phyloP scores from a whole-genome alignment of 2,329 filamentous ascomycete genomes.

The Daldinia sp. region DNA sequence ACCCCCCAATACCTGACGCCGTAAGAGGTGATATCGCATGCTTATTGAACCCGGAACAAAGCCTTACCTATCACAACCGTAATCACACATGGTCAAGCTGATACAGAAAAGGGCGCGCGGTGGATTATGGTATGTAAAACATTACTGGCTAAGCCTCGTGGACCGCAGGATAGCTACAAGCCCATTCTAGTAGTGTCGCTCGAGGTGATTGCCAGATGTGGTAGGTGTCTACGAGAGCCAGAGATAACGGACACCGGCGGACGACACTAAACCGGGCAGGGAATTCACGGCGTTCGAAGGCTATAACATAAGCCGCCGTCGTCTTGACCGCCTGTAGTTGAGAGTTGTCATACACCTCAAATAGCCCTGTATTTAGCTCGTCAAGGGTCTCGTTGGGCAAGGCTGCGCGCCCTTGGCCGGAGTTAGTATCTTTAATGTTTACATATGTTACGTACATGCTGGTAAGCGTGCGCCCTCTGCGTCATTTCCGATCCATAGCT shows the following conservation, averaged over 20 bases:
- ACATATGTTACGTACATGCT: background rate
- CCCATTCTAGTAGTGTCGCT: slow-evolving; percentile 17
- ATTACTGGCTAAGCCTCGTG: slow-evolving; percentile 17
- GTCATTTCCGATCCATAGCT: slow-evolving; percentile 3
- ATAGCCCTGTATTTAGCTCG: background rate
- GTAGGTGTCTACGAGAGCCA: slow-evolving; percentile 26
- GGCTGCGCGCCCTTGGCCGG: slow-evolving; percentile 17
- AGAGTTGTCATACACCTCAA: background rate
- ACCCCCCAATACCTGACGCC: background rate
- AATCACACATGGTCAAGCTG: background rate
- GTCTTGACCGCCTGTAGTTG: slow-evolving; percentile 15
- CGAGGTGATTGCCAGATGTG: slow-evolving; percentile 22
- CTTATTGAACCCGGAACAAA: slow-evolving; percentile 2
- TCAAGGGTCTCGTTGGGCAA: slow-evolving; percentile 17
- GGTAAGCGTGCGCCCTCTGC: slow-evolving; percentile 30
- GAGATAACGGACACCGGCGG: slow-evolving; percentile 26
- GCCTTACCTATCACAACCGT: slow-evolving; percentile 6
- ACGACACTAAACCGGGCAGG: background rate
- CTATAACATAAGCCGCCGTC: background rate
- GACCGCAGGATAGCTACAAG: slow-evolving; percentile 10
- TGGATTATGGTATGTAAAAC: slow-evolving; percentile 7
- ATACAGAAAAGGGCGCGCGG: slow-evolving; percentile 19
- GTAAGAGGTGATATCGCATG: slow-evolving; percentile 11
- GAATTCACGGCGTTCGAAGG: background rate
- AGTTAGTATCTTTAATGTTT: slow-evolving; percentile 18